Evolutionary conservation across 768 basidiomycete species (phyloP), one percentile per base, ranked within the genome.

Genomic region (Hydnomerulius pinastri): DNA sequence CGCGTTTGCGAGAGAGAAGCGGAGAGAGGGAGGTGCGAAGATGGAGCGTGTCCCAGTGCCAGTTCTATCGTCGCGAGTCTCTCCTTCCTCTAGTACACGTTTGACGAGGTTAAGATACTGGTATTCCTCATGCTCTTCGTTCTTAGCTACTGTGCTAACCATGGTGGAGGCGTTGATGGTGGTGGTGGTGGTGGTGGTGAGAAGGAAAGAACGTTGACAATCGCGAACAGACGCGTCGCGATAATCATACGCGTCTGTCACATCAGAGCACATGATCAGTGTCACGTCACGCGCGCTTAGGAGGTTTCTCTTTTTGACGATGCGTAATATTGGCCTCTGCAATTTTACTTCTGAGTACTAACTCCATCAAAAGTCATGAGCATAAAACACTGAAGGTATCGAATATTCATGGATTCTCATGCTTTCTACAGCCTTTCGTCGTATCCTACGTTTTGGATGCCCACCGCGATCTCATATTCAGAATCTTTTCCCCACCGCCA

Each of bases 21-120:
- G 89, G 43, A 99, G 74, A 11, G 85, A 78, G 2, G 87, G 89
- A 6, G 96, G 96, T 0, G 94, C 95, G 64, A 99, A 98, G 66
- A 96, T 66, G 43, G 95, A 87, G 58, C 91, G 72, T 9, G 95
- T 98, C 46, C 96, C 96, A 0, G 96, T 98, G 15, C 96, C 96
- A 0, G 96, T 99, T 42, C 96, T 85, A 64, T 99, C 96, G 48
- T 88, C 82, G 27, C 96, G 85, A 9, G 70, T 55, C 50, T 91
- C 91, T 10, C 96, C 96, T 0, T 77, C 76, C 33, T 82, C 76
- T 35, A 98, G 77, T 54, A 95, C 87, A 54, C 77, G 77, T 48
- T 80, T 71, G 49, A 98, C 90, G 59, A 99, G 85, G 50, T 79
- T 67, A 35, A 97, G 83, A 66, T 99, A 98, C 68, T 98, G 95